Percentiles rank a stretch among this genome's conserved stretches.
phyloP scores from a whole-genome alignment of 108 stramenopile species.

The Mediolabrus comicus region DNA sequence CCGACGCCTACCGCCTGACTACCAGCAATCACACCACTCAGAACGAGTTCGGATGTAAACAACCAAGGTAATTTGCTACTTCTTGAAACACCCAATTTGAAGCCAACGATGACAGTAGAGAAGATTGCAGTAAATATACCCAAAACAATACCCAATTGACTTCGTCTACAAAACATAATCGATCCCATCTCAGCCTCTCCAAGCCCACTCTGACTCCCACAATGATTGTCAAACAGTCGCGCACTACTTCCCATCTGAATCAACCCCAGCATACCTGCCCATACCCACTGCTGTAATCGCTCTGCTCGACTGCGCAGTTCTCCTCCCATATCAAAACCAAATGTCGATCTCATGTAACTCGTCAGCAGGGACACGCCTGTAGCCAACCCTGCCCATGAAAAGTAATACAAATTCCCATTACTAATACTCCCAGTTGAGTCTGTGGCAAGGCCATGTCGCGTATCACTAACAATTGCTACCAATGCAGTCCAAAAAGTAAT shows the following conservation, averaged over 20 bases:
- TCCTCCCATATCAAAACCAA: conserved; percentile 71
- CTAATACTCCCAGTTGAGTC: conserved; percentile 49
- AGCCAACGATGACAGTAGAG: conserved; percentile 52
- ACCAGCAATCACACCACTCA: conserved; percentile 53
- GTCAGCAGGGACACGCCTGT: conserved; percentile 56
- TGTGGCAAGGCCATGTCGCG: conserved; percentile 61
- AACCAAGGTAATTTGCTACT: conserved; percentile 39
- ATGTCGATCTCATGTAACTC: conserved; percentile 53
- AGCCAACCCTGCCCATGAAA: conserved; percentile 79
- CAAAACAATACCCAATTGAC: conserved; percentile 67
- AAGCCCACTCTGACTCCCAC: conserved; percentile 17
- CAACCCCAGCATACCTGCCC: conserved; percentile 46
- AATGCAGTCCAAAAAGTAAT: conserved; percentile 68
- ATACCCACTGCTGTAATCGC: conserved; percentile 64
- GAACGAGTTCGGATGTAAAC: conserved; percentile 60
- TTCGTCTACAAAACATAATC: conserved; percentile 57
- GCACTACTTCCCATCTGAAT: conserved; percentile 80
- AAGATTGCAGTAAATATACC: conserved; percentile 59
- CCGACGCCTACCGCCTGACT: conserved; percentile 65
- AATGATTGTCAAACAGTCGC: conserved; percentile 70
- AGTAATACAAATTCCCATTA: conserved; percentile 87
- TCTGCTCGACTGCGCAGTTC: conserved; percentile 57
- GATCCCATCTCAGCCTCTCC: conserved; percentile 23
- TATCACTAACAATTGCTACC: conserved; percentile 66
- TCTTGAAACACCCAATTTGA: conserved; percentile 63